phyloP scores from a whole-genome alignment of 306 rosid species.

The Pyrus bretschneideri region DNA sequence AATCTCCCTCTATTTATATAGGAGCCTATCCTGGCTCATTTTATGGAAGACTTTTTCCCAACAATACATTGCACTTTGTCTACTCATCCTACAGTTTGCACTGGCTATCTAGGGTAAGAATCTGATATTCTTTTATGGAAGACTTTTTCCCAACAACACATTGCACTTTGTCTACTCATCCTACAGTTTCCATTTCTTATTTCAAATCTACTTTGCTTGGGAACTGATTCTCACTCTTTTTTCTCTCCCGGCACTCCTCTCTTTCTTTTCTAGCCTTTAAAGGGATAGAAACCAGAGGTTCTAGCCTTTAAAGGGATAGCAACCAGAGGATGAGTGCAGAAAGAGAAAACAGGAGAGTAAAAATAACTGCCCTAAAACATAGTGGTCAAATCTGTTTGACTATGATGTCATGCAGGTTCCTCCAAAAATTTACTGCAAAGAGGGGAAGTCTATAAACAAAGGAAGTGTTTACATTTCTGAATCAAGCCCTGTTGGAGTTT shows the following conservation, averaged over 20 bases:
- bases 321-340: no score
- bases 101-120: conserved; percentile 80
- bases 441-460: conserved; percentile 52
- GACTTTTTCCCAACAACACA: conserved; percentile 67
- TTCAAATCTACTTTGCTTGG: neutral
- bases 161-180: conserved; percentile 86
- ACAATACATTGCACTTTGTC: conserved; percentile 69
- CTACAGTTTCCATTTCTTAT: conserved; percentile 20
- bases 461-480: conserved; percentile 65
- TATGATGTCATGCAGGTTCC: conserved; percentile 59
- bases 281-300: no score
- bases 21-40: conserved; percentile 97
- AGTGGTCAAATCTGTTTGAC: neutral
- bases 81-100: conserved; percentile 75
- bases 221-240: neutral
- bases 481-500: conserved; percentile 51
- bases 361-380: neutral
- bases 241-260: neutral
- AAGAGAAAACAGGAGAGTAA: neutral
- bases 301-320: no score
- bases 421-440: conserved; percentile 40
- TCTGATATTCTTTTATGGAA: conserved; percentile 33
- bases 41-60: conserved; percentile 80
- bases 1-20: conserved; percentile 52
- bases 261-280: neutral